These are phyloP conservation scores for Fusarium sp. DNA, from an alignment of 2,329 filamentous ascomycete species.

Conservation along the genomic window DNA sequence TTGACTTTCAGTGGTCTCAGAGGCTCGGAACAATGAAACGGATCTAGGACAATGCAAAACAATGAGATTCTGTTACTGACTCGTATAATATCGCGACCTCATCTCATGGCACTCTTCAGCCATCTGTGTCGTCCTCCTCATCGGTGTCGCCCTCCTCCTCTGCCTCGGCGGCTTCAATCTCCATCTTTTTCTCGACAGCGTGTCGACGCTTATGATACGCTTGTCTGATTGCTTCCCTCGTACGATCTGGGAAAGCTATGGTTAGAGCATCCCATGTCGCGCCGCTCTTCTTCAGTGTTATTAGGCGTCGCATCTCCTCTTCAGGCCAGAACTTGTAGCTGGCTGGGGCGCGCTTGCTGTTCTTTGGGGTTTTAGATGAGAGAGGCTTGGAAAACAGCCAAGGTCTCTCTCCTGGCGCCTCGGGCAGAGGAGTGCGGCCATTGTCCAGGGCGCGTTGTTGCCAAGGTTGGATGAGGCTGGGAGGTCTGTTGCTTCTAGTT, in stretches of 20 bases:
- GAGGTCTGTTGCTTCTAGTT: background rate
- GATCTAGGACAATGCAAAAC: background rate
- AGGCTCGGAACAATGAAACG: background rate
- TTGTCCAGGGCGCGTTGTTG: slow-evolving; percentile 1
- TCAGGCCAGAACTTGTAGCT: slow-evolving; percentile 12
- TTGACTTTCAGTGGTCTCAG: no score
- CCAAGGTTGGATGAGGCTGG: background rate
- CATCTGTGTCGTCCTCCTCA: background rate
- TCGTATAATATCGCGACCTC: background rate
- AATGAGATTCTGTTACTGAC: background rate
- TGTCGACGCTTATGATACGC: slow-evolving; percentile 19
- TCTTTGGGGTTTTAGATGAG: rapidly evolving
- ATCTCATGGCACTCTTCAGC: background rate
- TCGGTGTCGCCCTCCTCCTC: background rate
- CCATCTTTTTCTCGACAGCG: background rate
- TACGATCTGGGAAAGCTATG: background rate
- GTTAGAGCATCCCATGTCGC: background rate
- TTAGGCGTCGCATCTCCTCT: slow-evolving; percentile 11
- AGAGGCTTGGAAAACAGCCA: background rate
- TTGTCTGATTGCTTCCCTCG: slow-evolving; percentile 7
- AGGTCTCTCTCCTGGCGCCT: background rate
- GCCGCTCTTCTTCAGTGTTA: background rate
- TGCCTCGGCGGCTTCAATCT: background rate
- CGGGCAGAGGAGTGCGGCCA: slow-evolving; percentile 8
- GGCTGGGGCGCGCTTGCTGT: background rate